A percentile compares a stretch with the other conserved stretches of the same genome.
Conservation (phyloP, 2,329 filamentous ascomycete species). For the Hymenoscyphus fructigenus region DNA sequence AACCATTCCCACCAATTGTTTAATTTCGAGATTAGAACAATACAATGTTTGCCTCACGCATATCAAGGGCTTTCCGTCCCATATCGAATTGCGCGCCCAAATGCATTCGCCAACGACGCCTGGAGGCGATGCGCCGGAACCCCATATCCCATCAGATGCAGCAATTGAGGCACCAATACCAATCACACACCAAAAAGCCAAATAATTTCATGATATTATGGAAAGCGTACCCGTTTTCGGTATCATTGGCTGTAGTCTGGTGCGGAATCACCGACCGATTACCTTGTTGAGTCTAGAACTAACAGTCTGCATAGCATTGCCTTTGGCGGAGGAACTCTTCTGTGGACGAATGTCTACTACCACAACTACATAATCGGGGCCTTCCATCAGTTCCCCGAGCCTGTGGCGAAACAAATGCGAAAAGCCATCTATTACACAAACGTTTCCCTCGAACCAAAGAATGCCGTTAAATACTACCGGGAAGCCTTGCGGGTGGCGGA, state of each 20-base stretch:
- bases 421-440: constrained; percentile 86
- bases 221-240: constrained; percentile 31
- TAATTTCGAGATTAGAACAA: not conserved
- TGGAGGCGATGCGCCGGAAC: constrained; percentile 23
- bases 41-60: constrained; percentile 32
- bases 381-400: constrained; percentile 62
- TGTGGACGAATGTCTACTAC: constrained; percentile 36
- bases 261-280: constrained; percentile 16
- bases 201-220: constrained; percentile 26
- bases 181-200: constrained; percentile 10
- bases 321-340: constrained; percentile 26
- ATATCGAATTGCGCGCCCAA: constrained; percentile 24
- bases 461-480: constrained; percentile 81
- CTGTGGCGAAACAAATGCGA: constrained; percentile 75
- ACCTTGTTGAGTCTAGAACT: not conserved
- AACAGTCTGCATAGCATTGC: constrained; percentile 27
- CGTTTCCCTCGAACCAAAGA: constrained; percentile 68
- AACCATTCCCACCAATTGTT: not conserved
- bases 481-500: constrained; percentile 73
- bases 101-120: constrained; percentile 31
- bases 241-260: constrained; percentile 31
- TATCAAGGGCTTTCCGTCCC: constrained; percentile 24
- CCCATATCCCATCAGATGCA: constrained; percentile 25
- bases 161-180: constrained; percentile 31
- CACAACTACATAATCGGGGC: constrained; percentile 38